These are phyloP conservation scores for Candolleomyces efflorescens DNA, from an alignment of 768 basidiomycete species.

Conservation along the genomic window DNA sequence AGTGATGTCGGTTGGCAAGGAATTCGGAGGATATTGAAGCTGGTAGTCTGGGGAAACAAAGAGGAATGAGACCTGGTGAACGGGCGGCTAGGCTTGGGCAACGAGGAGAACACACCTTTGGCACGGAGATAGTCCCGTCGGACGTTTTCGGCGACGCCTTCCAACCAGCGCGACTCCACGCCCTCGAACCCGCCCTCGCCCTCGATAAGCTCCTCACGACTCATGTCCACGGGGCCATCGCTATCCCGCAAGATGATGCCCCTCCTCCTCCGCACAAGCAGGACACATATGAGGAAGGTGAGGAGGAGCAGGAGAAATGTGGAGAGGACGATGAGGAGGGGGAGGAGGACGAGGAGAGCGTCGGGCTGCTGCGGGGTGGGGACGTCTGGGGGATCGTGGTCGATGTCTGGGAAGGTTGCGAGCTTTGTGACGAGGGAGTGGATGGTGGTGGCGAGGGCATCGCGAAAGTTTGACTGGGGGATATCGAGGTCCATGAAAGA, in stretches of 20 bases:
- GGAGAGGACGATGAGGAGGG: slow-evolving; percentile 89
- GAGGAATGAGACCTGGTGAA: slow-evolving; percentile 6
- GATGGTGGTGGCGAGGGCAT: slow-evolving; percentile 4
- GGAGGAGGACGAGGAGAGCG: slow-evolving; percentile 82
- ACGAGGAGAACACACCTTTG: slow-evolving; percentile 58
- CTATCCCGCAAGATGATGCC: slow-evolving; percentile 78
- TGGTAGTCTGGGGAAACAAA: slow-evolving; percentile 58
- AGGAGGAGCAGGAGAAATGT: slow-evolving; percentile 91
- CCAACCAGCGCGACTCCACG: slow-evolving; percentile 92
- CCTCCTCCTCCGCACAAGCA: slow-evolving; percentile 74
- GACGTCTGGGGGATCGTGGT: slow-evolving; percentile 22
- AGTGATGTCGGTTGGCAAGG: slow-evolving; percentile 96
- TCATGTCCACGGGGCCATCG: slow-evolving; percentile 93
- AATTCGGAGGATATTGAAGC: slow-evolving; percentile 88
- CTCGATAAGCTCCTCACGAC: slow-evolving; percentile 83
- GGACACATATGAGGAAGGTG: slow-evolving; percentile 84
- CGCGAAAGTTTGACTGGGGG: neutral
- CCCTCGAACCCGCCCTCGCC: slow-evolving; percentile 93
- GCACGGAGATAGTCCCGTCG: slow-evolving; percentile 75
- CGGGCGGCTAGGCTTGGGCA: slow-evolving; percentile 5
- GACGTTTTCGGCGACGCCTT: slow-evolving; percentile 63
- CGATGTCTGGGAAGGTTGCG: slow-evolving; percentile 4
- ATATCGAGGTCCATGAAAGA: neutral
- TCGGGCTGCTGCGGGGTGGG: slow-evolving; percentile 41
- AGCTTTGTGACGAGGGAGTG: neutral